These are phyloP conservation scores for Rhizopus arrhizus DNA, from an alignment of 371 early-diverging fungal species.

Conservation along the genomic window DNA sequence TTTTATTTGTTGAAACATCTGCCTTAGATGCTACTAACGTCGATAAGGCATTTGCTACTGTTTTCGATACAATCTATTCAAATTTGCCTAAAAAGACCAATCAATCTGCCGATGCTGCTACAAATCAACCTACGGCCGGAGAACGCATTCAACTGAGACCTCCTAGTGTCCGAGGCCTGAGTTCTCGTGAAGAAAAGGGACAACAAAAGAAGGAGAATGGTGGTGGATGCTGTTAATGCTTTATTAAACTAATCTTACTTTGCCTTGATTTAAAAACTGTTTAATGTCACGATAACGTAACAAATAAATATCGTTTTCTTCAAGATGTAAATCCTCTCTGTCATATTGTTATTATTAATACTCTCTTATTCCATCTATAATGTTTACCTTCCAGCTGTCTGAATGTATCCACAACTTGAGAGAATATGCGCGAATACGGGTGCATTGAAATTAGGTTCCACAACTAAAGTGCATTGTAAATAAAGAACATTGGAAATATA, in stretches of 20 bases:
- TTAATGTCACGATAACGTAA: conserved; percentile 34
- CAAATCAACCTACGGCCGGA: conserved; percentile 29
- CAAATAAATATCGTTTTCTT: conserved; percentile 26
- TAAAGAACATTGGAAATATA: background rate
- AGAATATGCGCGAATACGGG: conserved; percentile 74
- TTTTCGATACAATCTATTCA: conserved; percentile 48
- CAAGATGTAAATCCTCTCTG: background rate
- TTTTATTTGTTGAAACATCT: conserved; percentile 92
- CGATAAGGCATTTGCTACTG: conserved; percentile 65
- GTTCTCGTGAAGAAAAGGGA: conserved; percentile 22
- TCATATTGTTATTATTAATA: conserved; percentile 3
- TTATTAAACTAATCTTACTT: conserved; percentile 29
- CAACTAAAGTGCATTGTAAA: conserved; percentile 43
- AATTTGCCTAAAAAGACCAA: conserved; percentile 44
- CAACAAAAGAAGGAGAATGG: conserved; percentile 28
- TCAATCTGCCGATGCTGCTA: conserved; percentile 26
- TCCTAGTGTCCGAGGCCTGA: conserved; percentile 44
- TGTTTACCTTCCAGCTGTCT: background rate
- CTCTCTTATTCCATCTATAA: background rate
- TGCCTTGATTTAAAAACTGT: conserved; percentile 21
- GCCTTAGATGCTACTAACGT: conserved; percentile 93
- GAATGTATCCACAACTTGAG: conserved; percentile 55
- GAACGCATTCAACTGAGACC: conserved; percentile 53
- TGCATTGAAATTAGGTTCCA: conserved; percentile 66
- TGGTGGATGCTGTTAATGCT: conserved; percentile 28